Evolutionary conservation across 1,284 basidiomycete genomes (phyloP).

Genomic region (Microbotryomycetes sp.): DNA sequence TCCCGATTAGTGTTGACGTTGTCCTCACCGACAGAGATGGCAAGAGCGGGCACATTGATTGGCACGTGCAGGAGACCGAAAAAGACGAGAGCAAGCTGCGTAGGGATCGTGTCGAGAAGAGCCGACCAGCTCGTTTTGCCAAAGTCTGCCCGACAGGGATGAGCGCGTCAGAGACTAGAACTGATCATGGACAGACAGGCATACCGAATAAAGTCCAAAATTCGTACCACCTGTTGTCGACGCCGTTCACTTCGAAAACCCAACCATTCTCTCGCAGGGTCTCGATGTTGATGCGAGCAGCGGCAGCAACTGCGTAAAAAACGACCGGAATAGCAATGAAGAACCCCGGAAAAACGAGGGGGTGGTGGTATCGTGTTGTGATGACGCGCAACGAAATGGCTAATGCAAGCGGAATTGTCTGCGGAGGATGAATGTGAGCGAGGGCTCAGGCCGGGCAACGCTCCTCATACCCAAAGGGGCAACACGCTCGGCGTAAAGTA

Average conservation of each 20-base stretch:
- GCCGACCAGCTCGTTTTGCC: slow-evolving; percentile 52
- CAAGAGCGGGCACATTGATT: slow-evolving; percentile 79
- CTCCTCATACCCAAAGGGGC: slow-evolving; percentile 36
- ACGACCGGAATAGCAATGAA: slow-evolving; percentile 75
- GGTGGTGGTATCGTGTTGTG: slow-evolving; percentile 73
- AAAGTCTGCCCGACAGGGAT: slow-evolving; percentile 49
- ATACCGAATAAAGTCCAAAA: slow-evolving; percentile 70
- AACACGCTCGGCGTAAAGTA: slow-evolving; percentile 36
- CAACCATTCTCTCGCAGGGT: slow-evolving; percentile 63
- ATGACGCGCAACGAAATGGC: slow-evolving; percentile 74
- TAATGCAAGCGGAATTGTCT: slow-evolving; percentile 55
- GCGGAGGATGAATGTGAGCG: slow-evolving; percentile 57
- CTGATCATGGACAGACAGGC: slow-evolving; percentile 32
- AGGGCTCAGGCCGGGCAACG: slow-evolving; percentile 48
- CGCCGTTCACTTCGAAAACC: slow-evolving; percentile 74
- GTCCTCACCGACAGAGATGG: slow-evolving; percentile 84
- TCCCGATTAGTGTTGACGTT: slow-evolving; percentile 89
- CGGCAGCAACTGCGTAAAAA: slow-evolving; percentile 69
- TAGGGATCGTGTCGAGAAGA: slow-evolving; percentile 43
- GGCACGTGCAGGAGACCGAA: slow-evolving; percentile 93
- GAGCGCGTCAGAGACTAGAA: neutral
- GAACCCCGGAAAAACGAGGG: slow-evolving; percentile 82
- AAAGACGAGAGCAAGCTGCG: slow-evolving; percentile 54
- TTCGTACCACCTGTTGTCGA: slow-evolving; percentile 63
- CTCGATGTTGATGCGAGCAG: slow-evolving; percentile 56